Base-by-base conservation (phyloP, 164 flowering plant genomes). In the Euptelea pleiosperma region DNA sequence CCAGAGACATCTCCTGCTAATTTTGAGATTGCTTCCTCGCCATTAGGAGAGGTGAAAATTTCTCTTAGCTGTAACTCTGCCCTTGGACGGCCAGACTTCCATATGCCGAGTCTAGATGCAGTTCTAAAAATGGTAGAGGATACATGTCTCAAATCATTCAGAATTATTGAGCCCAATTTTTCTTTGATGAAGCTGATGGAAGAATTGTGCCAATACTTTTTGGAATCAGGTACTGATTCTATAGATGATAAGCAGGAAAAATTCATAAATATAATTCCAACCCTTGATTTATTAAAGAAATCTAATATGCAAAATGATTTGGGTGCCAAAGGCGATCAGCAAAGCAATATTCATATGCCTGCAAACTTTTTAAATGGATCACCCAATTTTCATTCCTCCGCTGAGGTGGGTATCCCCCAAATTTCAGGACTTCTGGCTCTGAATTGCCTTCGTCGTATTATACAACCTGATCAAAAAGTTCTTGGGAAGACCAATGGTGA, bases 11-110 rank as follows among this genome's bases (percentile, higher is more conserved):
- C 63, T 6, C 2, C 68, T 10, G n/a, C 52, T 18, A 42, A 22
- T 55, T 33, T 73, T 19, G 71, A 73, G 60, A 76, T 81, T 70
- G 84, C 79, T 59, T 79, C 84, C 21, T 71, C 81, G 12, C 33
- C 70, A 21, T 25, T 47, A 33, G 84, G 81, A 18, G 70, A 79
- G 50, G 81, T 81, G 30, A 84, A 76, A 53, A 55, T 84, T 51
- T 69, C 74, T 28, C 39, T 79, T 39, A 58, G 63, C 8, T 76
- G 68, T 51, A 49, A 57, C 5, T 53, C 63, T 58, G 55, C 65
- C 3, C 45, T 52, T 52, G 60, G 35, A 50, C 55, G 52, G 11
- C 40, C 72, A 26, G 65, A 64, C 35, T 75, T 76, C 45, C 68
- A 55, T 16, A 21, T 60, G 24, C 79, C 82, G 48, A 63, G 53